Evolutionary conservation across 805 yeast genomes (phyloP).

Genomic region (Sungouiella thailandica): DNA sequence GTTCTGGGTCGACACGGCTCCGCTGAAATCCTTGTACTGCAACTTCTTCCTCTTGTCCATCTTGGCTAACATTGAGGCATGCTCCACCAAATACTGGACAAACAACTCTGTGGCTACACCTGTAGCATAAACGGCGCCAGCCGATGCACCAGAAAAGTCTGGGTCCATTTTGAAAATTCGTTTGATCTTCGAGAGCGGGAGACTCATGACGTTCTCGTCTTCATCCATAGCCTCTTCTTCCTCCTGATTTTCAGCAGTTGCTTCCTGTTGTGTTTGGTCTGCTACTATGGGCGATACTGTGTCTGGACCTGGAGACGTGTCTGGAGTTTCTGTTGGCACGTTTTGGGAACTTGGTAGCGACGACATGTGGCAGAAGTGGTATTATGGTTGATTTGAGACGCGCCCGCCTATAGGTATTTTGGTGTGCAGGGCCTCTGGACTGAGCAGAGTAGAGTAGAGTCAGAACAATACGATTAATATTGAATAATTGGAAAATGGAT

Average conservation of each 20-base stretch:
- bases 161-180: slow-evolving; percentile 73
- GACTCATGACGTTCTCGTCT: slow-evolving; percentile 15
- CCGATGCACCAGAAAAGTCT: slow-evolving; percentile 62
- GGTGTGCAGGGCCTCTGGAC: too few relatives aligned
- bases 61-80: slow-evolving; percentile 61
- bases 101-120: slow-evolving; percentile 78
- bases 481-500: too few relatives aligned
- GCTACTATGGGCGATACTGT: not conserved
- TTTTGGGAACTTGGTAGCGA: slow-evolving; percentile 1
- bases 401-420: too few relatives aligned
- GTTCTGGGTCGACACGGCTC: slow-evolving; percentile 55
- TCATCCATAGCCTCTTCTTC: slow-evolving; percentile 9
- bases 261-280: not conserved
- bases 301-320: slow-evolving; percentile 1
- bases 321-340: slow-evolving; percentile 4
- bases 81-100: slow-evolving; percentile 64
- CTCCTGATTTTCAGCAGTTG: slow-evolving; percentile 2
- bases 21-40: slow-evolving; percentile 65
- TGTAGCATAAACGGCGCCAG: slow-evolving; percentile 66
- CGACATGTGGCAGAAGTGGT: slow-evolving; percentile 1
- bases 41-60: slow-evolving; percentile 63
- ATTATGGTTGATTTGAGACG: not conserved
- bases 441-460: too few relatives aligned
- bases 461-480: too few relatives aligned
- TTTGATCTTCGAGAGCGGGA: slow-evolving; percentile 68